Evolutionary conservation across 139 green algal genomes (phyloP).

Genomic region (Zygnema circumcarinatum): DNA sequence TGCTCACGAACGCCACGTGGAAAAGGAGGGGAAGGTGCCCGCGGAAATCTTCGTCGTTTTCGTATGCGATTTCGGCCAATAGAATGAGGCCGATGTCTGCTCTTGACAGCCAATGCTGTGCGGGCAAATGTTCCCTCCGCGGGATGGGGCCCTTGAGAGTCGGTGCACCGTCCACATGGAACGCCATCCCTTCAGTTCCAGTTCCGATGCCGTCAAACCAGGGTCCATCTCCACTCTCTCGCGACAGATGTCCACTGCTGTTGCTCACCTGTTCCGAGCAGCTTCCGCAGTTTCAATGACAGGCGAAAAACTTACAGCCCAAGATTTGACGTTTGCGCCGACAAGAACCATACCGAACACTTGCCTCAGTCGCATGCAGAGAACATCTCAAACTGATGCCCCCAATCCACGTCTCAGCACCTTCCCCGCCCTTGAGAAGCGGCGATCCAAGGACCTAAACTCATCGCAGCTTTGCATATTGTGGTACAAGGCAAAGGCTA

Average conservation of each 20-base stretch:
- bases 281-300: too few relatives aligned
- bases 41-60: slow-evolving; percentile 87
- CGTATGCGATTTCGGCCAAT: slow-evolving; percentile 85
- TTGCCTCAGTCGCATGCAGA: too few relatives aligned
- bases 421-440: too few relatives aligned
- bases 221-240: neutral
- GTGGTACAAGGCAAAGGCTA: too few relatives aligned
- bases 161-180: neutral
- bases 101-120: slow-evolving; percentile 64
- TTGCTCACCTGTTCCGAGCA: neutral
- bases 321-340: too few relatives aligned
- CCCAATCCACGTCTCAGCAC: too few relatives aligned
- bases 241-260: neutral
- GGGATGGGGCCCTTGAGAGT: neutral
- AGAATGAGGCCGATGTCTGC: slow-evolving; percentile 89
- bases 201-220: neutral
- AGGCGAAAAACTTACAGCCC: too few relatives aligned
- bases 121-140: neutral
- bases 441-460: too few relatives aligned
- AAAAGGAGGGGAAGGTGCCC: slow-evolving; percentile 82
- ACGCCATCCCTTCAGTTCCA: neutral
- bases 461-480: too few relatives aligned
- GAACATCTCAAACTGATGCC: too few relatives aligned
- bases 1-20: slow-evolving; percentile 68
- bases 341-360: too few relatives aligned